A percentile compares a stretch with the other conserved stretches of the same genome.
Conservation (phyloP, 2,329 filamentous ascomycete genomes). For the Fusarium sp. region DNA sequence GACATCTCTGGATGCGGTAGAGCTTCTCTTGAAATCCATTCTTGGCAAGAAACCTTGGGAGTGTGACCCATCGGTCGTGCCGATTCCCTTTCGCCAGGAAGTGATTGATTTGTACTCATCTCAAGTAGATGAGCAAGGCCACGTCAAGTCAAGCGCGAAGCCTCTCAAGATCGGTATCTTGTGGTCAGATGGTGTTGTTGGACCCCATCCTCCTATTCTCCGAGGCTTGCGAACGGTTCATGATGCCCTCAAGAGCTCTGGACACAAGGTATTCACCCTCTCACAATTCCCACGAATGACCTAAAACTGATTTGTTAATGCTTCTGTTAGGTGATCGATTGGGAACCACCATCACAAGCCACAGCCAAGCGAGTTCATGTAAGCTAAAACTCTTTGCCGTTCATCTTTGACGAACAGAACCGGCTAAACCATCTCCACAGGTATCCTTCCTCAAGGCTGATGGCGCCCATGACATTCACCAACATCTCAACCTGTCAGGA, state of each 20-base stretch:
- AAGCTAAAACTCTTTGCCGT: background rate
- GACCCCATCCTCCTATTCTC: constrained; percentile 67
- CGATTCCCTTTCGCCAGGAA: constrained; percentile 73
- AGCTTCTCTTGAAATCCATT: constrained; percentile 66
- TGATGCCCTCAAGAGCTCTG: background rate
- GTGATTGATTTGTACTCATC: constrained; percentile 53
- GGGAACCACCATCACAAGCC: constrained; percentile 21
- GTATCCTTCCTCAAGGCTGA: constrained; percentile 48
- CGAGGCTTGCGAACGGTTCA: constrained; percentile 44
- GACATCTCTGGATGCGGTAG: constrained; percentile 64
- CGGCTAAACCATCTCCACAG: background rate
- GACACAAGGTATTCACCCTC: constrained; percentile 54
- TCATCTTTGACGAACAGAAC: too few species aligned
- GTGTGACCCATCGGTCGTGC: constrained; percentile 72
- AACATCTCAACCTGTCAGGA: constrained; percentile 64
- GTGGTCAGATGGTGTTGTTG: constrained; percentile 61
- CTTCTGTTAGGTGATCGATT: constrained; percentile 44
- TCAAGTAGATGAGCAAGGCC: constrained; percentile 26
- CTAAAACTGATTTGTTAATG: too few species aligned
- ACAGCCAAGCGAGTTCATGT: constrained; percentile 23
- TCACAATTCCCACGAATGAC: background rate
- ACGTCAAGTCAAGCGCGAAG: constrained; percentile 5
- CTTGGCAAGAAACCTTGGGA: constrained; percentile 73
- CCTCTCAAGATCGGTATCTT: constrained; percentile 67
- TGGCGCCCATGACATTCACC: constrained; percentile 52